Evolutionary conservation across 805 yeast species (phyloP), one percentile per base, ranked within the genome.

Genomic region (Kodamaea kaohsiungensis): DNA sequence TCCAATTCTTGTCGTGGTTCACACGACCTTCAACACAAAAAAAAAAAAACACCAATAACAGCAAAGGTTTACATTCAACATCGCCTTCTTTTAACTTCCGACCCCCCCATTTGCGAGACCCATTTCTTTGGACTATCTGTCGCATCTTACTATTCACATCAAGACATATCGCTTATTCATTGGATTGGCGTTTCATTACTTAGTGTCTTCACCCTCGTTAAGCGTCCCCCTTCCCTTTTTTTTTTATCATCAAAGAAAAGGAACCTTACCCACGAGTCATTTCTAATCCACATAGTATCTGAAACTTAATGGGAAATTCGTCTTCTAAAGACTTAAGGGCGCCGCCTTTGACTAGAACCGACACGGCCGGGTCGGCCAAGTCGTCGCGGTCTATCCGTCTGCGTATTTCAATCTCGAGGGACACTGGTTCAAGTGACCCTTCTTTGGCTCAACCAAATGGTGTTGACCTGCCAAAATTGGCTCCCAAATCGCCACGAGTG

Each of bases 261-360:
- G 25, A 22, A 22, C 25, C 25, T 22, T 4, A 22, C 25, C 25
- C 25, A 22, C 25, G 25, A 22, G 25, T 22, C 25, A 22, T 22
- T 4, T 22, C 25, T 22, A 22, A 22, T 6, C 6, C 6, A 6
- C 3, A 22, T 22, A 22, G 25, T 6, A 22, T 6, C 6, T 22
- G 25, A 22, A 22, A 4, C 25, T 22, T 30, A 43, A 82, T 82
- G 85, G 86, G 85, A 60, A 82, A 82, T 63, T 70, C 79, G 35
- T 70, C 79, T 48, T 80, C 85, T 17, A 81, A 79, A 63, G 58
- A 53, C 53, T 43, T 52, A 33, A 56, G 58, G 52, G 75, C 72
- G 13, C 63, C 68, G 12, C 82, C 86, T n/a, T 79, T 83, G 63
- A 70, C 81, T 15, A 68, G 87, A 48, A 75, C 82, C 12, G 86